Evolutionary conservation across 1,284 basidiomycete genomes (phyloP), one percentile per base, ranked within the genome.

Genomic region (Heterobasidion occidentale): DNA sequence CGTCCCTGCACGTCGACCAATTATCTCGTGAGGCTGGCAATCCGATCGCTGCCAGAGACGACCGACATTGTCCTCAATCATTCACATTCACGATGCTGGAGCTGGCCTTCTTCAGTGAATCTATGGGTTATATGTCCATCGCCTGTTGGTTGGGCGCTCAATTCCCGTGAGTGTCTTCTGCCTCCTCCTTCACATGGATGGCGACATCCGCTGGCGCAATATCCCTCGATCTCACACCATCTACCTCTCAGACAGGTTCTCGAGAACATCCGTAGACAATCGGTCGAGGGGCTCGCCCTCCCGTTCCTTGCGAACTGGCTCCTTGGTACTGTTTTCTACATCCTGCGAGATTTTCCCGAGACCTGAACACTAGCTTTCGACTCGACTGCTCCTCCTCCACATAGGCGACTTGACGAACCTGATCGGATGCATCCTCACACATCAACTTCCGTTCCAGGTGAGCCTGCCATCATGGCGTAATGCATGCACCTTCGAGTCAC

Each of bases 401-500:
- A 27, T 63, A 94, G 92, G 94, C 56, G 94, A 97, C 71, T 72
- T 88, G 36, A 93, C 93, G 27, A 97, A 97, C 69, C 77, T 97
- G 44, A 71, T 96, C 62, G 92, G 93, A 12, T 96, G 94, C 70
- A 71, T 97, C 59, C 77, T 98, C 54, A 97, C 94, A 1, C 79
- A 88, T 64, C 94, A 97, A 66, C 79, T 97, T n/a, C 92, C 92
- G 12, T 97, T 98, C 71, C 94, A 95, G 72, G 92, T 91, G 67
- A 64, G 80, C 34, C 9, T 55, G 47, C 14, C 20, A 38, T 58
- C 56, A 53, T 38, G 11, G 35, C 36, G 17, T 61, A 42, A 20
- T 47, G 47, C 51, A 50, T 63, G 38, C 27, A 53, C 54, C 46
- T n/a, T 56, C 51, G 57, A 54, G 54, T 52, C 54, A 60, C 52